Conservation (phyloP, 1,139 yeast genomes). For the Zygotorulaspora mrakii region DNA sequence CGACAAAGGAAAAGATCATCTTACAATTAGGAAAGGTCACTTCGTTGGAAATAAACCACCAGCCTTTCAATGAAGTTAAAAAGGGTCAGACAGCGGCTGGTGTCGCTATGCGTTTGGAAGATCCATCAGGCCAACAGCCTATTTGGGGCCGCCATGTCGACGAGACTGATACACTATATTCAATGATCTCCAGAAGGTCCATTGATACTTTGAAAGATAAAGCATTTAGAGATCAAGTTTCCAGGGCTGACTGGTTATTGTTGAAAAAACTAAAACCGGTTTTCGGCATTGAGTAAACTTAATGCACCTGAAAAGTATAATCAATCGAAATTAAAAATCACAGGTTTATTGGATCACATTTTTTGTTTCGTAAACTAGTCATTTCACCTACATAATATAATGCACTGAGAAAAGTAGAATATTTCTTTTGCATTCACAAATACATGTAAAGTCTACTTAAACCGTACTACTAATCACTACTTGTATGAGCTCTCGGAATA, state of each 20-base stretch:
- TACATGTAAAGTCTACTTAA: too few relatives aligned
- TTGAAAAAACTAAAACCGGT: conserved; percentile 83
- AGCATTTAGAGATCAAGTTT: conserved; percentile 90
- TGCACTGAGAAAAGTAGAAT: too few relatives aligned
- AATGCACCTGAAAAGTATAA: conserved; percentile 6
- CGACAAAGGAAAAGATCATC: conserved; percentile 68
- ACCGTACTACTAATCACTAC: too few relatives aligned
- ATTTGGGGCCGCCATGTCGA: conserved; percentile 99
- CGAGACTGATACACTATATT: conserved; percentile 83
- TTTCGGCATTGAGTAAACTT: conserved; percentile 47
- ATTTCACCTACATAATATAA: conserved; percentile 3
- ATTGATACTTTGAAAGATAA: conserved; percentile 98
- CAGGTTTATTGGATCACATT: too few relatives aligned
- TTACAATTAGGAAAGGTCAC: conserved; percentile 79
- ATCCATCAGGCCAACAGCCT: conserved; percentile 89
- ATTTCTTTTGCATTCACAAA: too few relatives aligned
- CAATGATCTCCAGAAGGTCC: conserved; percentile 80
- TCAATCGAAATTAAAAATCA: too few relatives aligned
- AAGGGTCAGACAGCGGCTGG: conserved; percentile 97
- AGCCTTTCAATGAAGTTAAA: conserved; percentile 70
- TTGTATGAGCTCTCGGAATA: too few relatives aligned
- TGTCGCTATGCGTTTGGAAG: conserved; percentile 96
- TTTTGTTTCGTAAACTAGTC: conserved; percentile 6
- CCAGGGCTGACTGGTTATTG: conserved; percentile 93
- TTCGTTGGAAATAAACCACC: conserved; percentile 92